Percentiles rank a stretch among this genome's conserved stretches.
Conservation (phyloP, 1,284 basidiomycete species). For the Polyporus tsugae region DNA sequence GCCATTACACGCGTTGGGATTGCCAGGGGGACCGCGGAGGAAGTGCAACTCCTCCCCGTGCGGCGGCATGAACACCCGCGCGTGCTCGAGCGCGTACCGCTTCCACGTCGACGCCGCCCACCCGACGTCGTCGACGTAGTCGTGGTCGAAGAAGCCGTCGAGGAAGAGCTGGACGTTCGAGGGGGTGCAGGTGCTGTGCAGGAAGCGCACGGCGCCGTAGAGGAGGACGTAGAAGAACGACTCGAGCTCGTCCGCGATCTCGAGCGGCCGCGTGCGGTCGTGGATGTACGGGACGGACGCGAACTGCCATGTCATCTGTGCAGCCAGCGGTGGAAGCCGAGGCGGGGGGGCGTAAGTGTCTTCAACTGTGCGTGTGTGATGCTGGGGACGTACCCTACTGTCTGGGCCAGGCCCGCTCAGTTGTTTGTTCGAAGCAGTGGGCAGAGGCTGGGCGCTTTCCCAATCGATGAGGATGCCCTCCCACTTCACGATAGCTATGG, state of each 20-base stretch:
- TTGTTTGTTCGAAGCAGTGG: background rate
- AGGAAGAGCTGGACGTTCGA: background rate
- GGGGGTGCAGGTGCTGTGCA: slow-evolving; percentile 5
- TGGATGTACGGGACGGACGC: background rate
- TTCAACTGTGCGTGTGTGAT: background rate
- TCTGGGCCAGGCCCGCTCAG: background rate
- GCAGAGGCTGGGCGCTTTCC: slow-evolving; percentile 9
- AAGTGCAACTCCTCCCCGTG: background rate
- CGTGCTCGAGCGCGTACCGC: slow-evolving; percentile 4
- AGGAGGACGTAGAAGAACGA: slow-evolving; percentile 22
- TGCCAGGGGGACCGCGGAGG: background rate
- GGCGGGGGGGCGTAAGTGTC: background rate
- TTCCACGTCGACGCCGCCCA: slow-evolving; percentile 3
- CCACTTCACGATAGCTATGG: slow-evolving; percentile 8
- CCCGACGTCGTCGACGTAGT: slow-evolving; percentile 1
- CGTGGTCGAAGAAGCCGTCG: slow-evolving; percentile 12
- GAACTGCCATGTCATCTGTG: slow-evolving; percentile 13
- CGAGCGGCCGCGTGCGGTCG: background rate
- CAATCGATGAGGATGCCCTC: slow-evolving; percentile 23
- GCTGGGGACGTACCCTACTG: background rate
- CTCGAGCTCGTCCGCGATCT: slow-evolving; percentile 23
- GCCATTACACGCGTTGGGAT: background rate
- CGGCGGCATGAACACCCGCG: background rate
- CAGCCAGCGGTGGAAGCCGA: background rate
- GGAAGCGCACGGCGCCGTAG: slow-evolving; percentile 12